Evolutionary conservation across 2,329 filamentous ascomycete genomes (phyloP), one percentile per base, ranked within the genome.

Genomic region (Periconia digitata): DNA sequence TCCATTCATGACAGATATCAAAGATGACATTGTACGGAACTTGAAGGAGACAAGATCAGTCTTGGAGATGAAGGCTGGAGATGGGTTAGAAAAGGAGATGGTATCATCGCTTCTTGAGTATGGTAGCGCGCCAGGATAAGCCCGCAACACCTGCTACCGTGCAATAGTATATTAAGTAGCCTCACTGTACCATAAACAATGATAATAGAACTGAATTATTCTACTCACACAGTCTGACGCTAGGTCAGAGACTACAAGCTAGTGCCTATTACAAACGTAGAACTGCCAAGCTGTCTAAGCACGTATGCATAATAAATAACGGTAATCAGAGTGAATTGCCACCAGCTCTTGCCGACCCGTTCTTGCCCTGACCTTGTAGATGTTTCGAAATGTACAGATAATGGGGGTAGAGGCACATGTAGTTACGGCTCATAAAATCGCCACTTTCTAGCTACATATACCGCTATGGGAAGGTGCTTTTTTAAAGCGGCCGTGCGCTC

Each of bases 351-450:
- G 39, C 39, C 10, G 24, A 16, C 37, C 27, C n/a, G n/a, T n/a
- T n/a, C n/a, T n/a, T n/a, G 17, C 10, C 10, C 37, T 17, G 16
- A 39, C 37, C 37, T 39, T 42, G 10, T 43, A 43, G 40, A 43
- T 43, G 22, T 43, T 43, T 32, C 21, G 21, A 43, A 43, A 24
- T 43, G 21, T 43, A 43, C 29, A 32, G 21, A 43, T 43, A 43
- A 43, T 43, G 24, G 40, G 27, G 27, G 40, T 43, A 43, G 40
- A 43, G 40, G 40, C 29, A 43, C 22, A 34, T 43, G 22, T 43
- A 43, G 40, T 23, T 43, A 43, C 21, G 22, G 20, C 40, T 16
- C 22, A 43, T 43, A 29, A 43, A 16, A 43, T 43, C 21, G 22
- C 38, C 22, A 43, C 40, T 43, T 32, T 43, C 40, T 43, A 43